Conservation (phyloP, 2,329 filamentous ascomycete genomes). For the Pseudogymnoascus sp. region DNA sequence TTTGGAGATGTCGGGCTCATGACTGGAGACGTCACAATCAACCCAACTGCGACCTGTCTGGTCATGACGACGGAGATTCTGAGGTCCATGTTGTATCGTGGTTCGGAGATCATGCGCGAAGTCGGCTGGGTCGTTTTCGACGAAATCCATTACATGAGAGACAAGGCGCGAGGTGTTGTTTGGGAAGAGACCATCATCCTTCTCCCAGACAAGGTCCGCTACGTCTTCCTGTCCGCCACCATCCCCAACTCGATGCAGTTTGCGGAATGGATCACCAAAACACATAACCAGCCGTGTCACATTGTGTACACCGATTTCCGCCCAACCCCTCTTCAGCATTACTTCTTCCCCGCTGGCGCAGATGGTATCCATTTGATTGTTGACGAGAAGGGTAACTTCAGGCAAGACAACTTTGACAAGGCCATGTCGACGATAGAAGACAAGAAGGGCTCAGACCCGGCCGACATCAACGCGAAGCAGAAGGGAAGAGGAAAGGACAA, state of each 20-base stretch:
- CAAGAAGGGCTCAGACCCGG: conserved; percentile 76
- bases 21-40: conserved; percentile 99
- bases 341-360: conserved; percentile 90
- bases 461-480: conserved; percentile 69
- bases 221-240: conserved; percentile 95
- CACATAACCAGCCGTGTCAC: conserved; percentile 94
- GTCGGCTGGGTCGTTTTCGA: conserved; percentile 98
- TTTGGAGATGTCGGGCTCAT: conserved; percentile 97
- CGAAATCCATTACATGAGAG: conserved; percentile 97
- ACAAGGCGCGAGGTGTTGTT: conserved; percentile 88
- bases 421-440: conserved; percentile 88
- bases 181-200: conserved; percentile 99
- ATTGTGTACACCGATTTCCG: conserved; percentile 99
- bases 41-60: conserved; percentile 92
- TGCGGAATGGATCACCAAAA: conserved; percentile 98
- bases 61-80: conserved; percentile 99
- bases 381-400: conserved; percentile 92
- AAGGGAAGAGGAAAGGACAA: conserved; percentile 90
- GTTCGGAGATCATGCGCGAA: conserved; percentile 98
- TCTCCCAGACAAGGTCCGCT: conserved; percentile 95
- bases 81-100: conserved; percentile 94
- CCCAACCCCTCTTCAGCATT: conserved; percentile 92
- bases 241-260: conserved; percentile 99
- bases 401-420: conserved; percentile 94
- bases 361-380: conserved; percentile 92